Conservation (phyloP, 371 early-diverging fungal genomes). For the Chytridium lagenaria region DNA sequence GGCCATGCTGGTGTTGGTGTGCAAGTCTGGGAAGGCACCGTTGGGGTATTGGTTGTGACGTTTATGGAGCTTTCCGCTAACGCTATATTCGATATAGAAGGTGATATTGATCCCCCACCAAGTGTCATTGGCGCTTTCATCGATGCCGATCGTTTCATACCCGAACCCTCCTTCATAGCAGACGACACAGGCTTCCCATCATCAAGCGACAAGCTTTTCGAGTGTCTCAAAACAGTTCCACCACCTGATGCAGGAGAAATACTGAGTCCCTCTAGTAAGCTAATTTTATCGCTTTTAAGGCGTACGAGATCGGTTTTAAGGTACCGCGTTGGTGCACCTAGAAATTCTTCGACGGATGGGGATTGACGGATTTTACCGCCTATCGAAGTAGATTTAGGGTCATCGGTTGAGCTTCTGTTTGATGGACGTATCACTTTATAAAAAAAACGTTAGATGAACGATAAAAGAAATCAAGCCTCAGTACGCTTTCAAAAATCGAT, state of each 20-base stretch:
- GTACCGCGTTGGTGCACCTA: conserved; percentile 7
- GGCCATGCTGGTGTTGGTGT: neutral
- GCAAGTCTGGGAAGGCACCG: neutral
- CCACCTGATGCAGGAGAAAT: neutral
- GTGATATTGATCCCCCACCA: neutral
- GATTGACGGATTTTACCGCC: neutral
- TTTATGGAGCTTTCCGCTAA: neutral
- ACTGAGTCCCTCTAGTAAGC: neutral
- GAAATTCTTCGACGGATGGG: conserved; percentile 15
- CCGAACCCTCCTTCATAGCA: conserved; percentile 2
- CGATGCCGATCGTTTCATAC: neutral
- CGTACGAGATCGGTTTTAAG: conserved; percentile 6
- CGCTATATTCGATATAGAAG: neutral
- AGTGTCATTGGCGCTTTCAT: neutral
- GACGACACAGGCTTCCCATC: conserved; percentile 9
- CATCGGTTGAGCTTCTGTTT: no score
- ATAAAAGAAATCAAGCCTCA: no score
- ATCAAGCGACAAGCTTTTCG: conserved; percentile 30
- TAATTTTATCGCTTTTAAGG: neutral
- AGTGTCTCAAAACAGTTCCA: conserved; percentile 18
- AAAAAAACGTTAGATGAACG: no score
- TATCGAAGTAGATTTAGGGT: neutral
- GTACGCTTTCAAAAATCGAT: no score
- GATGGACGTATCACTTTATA: no score
- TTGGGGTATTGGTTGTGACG: neutral